These are phyloP conservation scores for Adiantum capillusveneris DNA, from an alignment of 75 land plant species.

Conservation along the genomic window DNA sequence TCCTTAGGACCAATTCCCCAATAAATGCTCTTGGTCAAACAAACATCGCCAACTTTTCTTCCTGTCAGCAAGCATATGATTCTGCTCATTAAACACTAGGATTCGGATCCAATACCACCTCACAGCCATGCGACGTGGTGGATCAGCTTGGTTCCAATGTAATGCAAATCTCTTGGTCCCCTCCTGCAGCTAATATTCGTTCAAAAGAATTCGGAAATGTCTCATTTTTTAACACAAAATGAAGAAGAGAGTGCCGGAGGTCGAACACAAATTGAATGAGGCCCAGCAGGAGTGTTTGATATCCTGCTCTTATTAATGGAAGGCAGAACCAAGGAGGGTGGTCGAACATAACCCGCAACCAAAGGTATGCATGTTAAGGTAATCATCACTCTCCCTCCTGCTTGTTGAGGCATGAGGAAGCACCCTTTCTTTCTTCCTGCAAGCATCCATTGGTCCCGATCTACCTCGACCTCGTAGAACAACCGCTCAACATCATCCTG, in stretches of 20 bases:
- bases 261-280: conserved; percentile 76
- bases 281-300: conserved; percentile 76
- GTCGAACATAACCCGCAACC: conserved; percentile 83
- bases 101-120: no score
- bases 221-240: conserved; percentile 48
- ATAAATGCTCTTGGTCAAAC: no score
- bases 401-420: conserved; percentile 21
- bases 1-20: no score
- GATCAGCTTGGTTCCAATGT: no score
- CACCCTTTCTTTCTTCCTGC: conserved; percentile 90
- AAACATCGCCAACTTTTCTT: no score
- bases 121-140: no score
- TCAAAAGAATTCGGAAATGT: no score
- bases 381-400: conserved; percentile 65
- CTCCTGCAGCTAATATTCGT: no score
- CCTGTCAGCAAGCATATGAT: no score
- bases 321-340: conserved; percentile 66
- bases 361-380: conserved; percentile 79
- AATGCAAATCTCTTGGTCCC: no score
- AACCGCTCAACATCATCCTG: conserved; percentile 53
- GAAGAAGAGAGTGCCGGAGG: conserved; percentile 87
- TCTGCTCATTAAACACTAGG: no score
- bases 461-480: conserved; percentile 71
- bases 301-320: conserved; percentile 54
- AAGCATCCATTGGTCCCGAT: conserved; percentile 88